phyloP scores from a whole-genome alignment of 2,329 filamentous ascomycete species.

The Ceratocystis variospora region DNA sequence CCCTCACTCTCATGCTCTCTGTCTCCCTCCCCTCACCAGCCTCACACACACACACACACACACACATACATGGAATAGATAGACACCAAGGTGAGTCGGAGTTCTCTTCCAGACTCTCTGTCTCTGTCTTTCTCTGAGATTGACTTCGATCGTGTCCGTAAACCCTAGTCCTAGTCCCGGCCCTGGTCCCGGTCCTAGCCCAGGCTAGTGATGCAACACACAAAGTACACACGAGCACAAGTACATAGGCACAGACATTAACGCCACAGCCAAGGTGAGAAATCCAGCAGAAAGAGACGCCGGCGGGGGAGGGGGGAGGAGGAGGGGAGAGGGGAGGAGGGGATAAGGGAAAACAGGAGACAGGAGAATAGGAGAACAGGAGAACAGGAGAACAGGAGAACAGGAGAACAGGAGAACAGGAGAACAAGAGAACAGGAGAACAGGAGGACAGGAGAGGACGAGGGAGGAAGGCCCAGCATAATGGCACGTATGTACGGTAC shows the following conservation, averaged over 20 bases:
- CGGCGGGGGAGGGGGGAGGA: too few relatives aligned
- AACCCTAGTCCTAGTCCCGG: background rate
- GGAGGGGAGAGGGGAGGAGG: too few relatives aligned
- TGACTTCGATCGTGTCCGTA: background rate
- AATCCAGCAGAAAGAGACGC: background rate
- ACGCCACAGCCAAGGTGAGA: background rate
- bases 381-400: background rate
- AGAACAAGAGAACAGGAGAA: too few relatives aligned
- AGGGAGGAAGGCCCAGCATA: background rate
- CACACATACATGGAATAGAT: background rate
- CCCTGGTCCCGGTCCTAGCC: background rate
- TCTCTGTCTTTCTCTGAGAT: background rate
- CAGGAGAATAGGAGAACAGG: too few relatives aligned
- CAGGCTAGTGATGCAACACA: background rate
- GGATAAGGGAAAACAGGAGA: too few relatives aligned
- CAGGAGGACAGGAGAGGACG: background rate
- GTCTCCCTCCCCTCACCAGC: background rate
- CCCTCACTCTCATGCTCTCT: background rate
- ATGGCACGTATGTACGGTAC: background rate
- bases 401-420: background rate
- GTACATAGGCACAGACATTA: too few relatives aligned
- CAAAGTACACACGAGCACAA: too few relatives aligned
- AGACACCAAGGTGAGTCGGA: background rate
- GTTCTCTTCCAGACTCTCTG: background rate
- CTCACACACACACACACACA: background rate